Evolutionary conservation across 208 protist species (phyloP).

Genomic region (Vickermania ingenoplastis): DNA sequence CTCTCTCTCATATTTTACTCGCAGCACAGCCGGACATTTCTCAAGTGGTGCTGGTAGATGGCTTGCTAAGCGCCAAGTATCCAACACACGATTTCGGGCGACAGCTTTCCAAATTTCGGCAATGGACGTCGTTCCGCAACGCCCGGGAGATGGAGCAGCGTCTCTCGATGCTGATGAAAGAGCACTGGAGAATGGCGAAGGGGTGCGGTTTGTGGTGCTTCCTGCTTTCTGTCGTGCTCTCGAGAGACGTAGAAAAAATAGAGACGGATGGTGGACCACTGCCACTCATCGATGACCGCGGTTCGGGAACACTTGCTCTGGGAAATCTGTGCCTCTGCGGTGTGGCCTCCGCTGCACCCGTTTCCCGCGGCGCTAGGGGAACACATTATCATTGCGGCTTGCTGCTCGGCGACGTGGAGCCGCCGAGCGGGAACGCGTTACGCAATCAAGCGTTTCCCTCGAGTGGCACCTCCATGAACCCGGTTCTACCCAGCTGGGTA

Average conservation of each 20-base stretch:
- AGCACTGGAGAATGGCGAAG: constrained; percentile 39
- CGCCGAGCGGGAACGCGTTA: neutral
- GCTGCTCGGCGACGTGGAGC: neutral
- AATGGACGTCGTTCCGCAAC: constrained; percentile 25
- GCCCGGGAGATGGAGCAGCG: constrained; percentile 31
- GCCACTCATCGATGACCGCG: neutral
- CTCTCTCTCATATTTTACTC: constrained; percentile 39
- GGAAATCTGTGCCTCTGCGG: neutral
- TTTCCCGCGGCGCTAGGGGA: constrained; percentile 21
- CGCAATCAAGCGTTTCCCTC: neutral
- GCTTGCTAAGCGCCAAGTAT: constrained; percentile 6
- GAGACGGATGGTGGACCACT: constrained; percentile 15
- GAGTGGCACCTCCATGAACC: constrained; percentile 13
- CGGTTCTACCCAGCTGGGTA: constrained; percentile 65
- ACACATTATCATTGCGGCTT: constrained; percentile 28
- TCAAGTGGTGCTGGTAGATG: constrained; percentile 54
- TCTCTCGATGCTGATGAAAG: constrained; percentile 18
- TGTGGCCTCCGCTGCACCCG: constrained; percentile 15
- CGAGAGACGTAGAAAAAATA: constrained; percentile 33
- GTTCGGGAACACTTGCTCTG: neutral
- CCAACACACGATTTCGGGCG: neutral
- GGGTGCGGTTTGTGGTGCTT: constrained; percentile 64
- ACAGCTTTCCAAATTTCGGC: constrained; percentile 9
- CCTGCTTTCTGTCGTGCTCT: constrained; percentile 60
- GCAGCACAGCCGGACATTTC: constrained; percentile 42